Evolutionary conservation across 139 green algal genomes (phyloP).

Genomic region (Trebouxia sp.): DNA sequence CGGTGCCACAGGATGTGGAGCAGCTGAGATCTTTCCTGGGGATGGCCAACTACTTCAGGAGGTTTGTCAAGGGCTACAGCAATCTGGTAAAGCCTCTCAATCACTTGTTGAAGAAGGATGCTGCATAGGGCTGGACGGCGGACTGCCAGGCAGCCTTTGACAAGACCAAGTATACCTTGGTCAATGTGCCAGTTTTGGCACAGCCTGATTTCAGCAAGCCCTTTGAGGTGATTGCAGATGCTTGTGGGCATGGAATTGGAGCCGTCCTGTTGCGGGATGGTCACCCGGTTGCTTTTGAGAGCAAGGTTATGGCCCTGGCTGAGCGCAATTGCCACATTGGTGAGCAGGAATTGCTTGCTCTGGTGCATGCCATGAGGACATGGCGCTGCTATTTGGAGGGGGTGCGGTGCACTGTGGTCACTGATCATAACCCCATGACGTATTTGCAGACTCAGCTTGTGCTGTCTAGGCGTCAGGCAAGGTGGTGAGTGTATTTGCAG

Average conservation of each 20-base stretch:
- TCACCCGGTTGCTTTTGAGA: background rate
- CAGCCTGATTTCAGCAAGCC: constrained; percentile 25
- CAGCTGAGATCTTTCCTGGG: constrained; percentile 38
- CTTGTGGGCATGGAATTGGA: background rate
- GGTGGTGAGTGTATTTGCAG: constrained; percentile 39
- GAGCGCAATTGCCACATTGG: background rate
- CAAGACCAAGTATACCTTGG: constrained; percentile 26
- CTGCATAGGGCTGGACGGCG: constrained; percentile 7
- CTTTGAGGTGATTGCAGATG: constrained; percentile 33
- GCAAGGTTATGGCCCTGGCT: background rate
- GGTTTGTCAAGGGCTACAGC: constrained; percentile 42
- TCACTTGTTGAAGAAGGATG: constrained; percentile 35
- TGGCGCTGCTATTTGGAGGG: constrained; percentile 9
- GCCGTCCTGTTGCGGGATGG: constrained; percentile 36
- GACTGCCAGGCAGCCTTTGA: constrained; percentile 33
- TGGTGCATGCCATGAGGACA: background rate
- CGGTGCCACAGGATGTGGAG: constrained; percentile 20
- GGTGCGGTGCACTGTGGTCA: constrained; percentile 3
- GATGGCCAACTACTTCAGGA: constrained; percentile 51
- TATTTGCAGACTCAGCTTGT: background rate
- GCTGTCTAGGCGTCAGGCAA: constrained; percentile 36
- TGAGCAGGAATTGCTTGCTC: background rate
- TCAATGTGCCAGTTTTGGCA: constrained; percentile 1
- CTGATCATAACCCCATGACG: constrained; percentile 9
- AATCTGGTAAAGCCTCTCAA: constrained; percentile 37